Evolutionary conservation across 805 yeast genomes (phyloP).

Genomic region (Debaryomyces prosopidis): DNA sequence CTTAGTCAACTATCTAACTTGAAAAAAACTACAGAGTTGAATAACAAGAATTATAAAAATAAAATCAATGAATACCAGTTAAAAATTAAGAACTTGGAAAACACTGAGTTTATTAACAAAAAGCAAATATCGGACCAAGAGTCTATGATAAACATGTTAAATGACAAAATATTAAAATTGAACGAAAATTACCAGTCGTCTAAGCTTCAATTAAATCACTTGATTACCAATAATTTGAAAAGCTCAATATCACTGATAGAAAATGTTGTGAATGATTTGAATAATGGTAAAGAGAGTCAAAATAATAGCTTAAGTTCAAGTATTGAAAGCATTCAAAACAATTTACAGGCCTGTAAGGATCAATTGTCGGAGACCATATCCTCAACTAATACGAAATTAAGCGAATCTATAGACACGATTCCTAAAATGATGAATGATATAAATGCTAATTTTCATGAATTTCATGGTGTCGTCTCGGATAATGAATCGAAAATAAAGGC

Average conservation of each 20-base stretch:
- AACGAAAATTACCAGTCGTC: slow-evolving; percentile 9
- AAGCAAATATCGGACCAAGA: slow-evolving; percentile 3
- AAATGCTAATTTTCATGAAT: not conserved
- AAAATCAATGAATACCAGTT: slow-evolving; percentile 4
- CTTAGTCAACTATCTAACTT: slow-evolving; percentile 5
- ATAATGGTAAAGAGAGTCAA: not conserved
- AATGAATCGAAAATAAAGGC: slow-evolving; percentile 4
- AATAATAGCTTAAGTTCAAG: not conserved
- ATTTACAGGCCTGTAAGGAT: not conserved
- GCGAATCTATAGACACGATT: not conserved
- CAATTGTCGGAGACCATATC: slow-evolving; percentile 1
- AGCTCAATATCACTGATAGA: slow-evolving; percentile 5
- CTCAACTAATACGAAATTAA: not conserved
- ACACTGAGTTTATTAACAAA: slow-evolving; percentile 1
- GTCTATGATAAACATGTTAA: slow-evolving; percentile 3
- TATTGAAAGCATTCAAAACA: not conserved
- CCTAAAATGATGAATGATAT: slow-evolving; percentile 2
- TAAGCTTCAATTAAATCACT: slow-evolving; percentile 5
- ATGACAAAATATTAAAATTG: slow-evolving; percentile 6
- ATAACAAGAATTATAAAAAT: slow-evolving; percentile 3
- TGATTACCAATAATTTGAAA: slow-evolving; percentile 6
- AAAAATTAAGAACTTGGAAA: slow-evolving; percentile 4
- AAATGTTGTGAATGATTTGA: slow-evolving; percentile 1
- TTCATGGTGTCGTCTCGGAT: not conserved
- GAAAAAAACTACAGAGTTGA: slow-evolving; percentile 3